Conservation (phyloP, 139 green algal genomes). For the Chlorella vulgaris region DNA sequence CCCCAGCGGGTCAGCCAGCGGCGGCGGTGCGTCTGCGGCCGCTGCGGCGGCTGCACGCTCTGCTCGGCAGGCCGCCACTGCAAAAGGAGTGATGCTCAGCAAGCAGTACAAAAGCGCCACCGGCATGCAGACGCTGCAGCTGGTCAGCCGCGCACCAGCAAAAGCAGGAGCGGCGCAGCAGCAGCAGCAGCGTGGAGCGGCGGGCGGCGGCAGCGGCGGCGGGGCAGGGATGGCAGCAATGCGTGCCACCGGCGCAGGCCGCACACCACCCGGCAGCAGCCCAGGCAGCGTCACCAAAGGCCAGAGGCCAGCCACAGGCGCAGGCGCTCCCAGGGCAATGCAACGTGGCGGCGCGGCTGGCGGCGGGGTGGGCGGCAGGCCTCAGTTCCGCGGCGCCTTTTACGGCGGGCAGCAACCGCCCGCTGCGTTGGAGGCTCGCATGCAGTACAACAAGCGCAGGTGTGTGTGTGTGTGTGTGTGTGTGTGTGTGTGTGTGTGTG, state of each 20-base stretch:
- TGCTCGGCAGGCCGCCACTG: background rate
- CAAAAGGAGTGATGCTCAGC: conserved; percentile 18
- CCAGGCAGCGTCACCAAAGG: conserved; percentile 15
- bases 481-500: too few species aligned
- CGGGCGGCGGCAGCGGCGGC: too few species aligned
- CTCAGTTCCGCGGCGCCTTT: conserved; percentile 18
- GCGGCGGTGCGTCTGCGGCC: background rate
- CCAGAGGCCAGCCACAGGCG: background rate
- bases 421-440: conserved; percentile 22
- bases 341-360: background rate
- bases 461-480: too few species aligned
- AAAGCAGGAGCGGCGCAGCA: too few species aligned
- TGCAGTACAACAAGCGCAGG: conserved; percentile 35
- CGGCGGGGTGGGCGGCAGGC: background rate
- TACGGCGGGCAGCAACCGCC: conserved; percentile 34
- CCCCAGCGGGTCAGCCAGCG: background rate
- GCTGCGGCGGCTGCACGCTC: background rate
- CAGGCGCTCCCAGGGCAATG: background rate
- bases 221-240: background rate
- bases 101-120: background rate
- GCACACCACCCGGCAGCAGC: background rate
- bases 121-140: conserved; percentile 35
- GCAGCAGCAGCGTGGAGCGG: too few species aligned
- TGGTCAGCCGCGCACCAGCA: conserved; percentile 10
- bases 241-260: background rate